Evolutionary conservation across 495 filamentous ascomycete genomes (phyloP), one percentile per base, ranked within the genome.

Genomic region (Penicillium tannophilum): DNA sequence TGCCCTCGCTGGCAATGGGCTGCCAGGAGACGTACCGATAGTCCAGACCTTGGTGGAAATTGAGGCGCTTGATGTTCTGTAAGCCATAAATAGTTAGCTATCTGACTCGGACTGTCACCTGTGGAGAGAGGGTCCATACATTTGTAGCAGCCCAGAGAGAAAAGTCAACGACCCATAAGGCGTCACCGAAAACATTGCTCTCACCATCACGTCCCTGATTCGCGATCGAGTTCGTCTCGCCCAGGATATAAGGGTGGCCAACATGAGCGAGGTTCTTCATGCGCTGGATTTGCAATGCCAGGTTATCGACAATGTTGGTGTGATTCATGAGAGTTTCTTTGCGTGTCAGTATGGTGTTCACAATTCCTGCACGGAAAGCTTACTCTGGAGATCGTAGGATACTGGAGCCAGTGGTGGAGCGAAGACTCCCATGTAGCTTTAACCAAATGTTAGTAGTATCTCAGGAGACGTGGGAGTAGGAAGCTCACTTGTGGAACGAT

Each of bases 11-110:
- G 1, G 17, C 7, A n/a, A 68, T 63, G 1, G 65, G 63, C 35
- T 68, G 63, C 65, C 65, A 65, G 1, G 60, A 65, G 3, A 57
- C 53, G 24, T 65, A 68, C 4, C 63, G 58, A 35, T 68, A 68
- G 43, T 65, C 52, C 2, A 61, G 57, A 4, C 65, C 65, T 59
- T 63, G 63, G 43, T 68, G 65, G 8, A 68, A 63, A 12, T 68
- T 52, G 10, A 65, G 56, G 17, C 65, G 65, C 24, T 57, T 55
- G 23, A 68, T 61, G 36, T 51, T 54, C 63, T 68, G 56, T 10
- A 6, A 19, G 16, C 8, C 16, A n/a, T 7, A 12, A 14, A 6
- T 4, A 16, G 16, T 12, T 24, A 43, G 20, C 17, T 30, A 14
- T 36, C 14, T 30, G 45, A 12, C 10, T 12, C 44, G 8, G 6